Evolutionary conservation across 352 stramenopile species (phyloP).

Genomic region (Elongisporangium undulatum): DNA sequence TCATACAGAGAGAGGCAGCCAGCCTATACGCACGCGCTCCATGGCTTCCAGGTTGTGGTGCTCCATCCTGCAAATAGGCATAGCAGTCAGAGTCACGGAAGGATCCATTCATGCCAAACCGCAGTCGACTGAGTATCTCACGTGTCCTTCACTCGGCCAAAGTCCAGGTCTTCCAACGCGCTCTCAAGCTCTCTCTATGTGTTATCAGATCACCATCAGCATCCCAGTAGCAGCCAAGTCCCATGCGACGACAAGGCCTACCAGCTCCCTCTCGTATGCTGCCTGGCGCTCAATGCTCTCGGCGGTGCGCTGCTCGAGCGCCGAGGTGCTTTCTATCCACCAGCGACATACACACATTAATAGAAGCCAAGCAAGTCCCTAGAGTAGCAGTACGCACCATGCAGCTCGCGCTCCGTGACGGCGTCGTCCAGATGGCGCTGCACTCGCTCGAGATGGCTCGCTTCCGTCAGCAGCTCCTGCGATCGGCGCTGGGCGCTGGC

Average conservation of each 20-base stretch:
- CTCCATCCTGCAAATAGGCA: constrained; percentile 18
- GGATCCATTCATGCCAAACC: not conserved
- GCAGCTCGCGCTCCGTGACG: constrained; percentile 25
- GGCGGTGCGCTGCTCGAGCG: constrained; percentile 34
- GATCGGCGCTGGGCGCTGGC: constrained; percentile 9
- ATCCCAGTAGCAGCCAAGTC: not conserved
- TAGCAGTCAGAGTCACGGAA: not conserved
- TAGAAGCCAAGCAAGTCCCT: not conserved
- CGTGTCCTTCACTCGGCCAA: constrained; percentile 15
- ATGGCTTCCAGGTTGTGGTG: constrained; percentile 24
- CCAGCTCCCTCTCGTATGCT: constrained; percentile 26
- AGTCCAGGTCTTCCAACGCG: constrained; percentile 16
- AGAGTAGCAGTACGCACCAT: constrained; percentile 13
- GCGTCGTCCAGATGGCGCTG: constrained; percentile 23
- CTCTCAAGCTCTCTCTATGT: constrained; percentile 12
- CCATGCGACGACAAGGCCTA: constrained; percentile 5
- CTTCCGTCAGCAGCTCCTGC: constrained; percentile 22
- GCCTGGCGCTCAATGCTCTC: constrained; percentile 28
- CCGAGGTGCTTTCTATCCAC: constrained; percentile 31
- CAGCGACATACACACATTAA: not conserved
- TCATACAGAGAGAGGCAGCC: not conserved
- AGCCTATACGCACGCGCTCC: constrained; percentile 14
- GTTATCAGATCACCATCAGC: not conserved
- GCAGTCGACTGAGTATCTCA: constrained; percentile 3
- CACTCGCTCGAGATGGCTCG: constrained; percentile 19